Percentiles rank a stretch among this genome's conserved stretches.
phyloP scores from a whole-genome alignment of 345 rosid species.

The Eucalyptus tenuipes region DNA sequence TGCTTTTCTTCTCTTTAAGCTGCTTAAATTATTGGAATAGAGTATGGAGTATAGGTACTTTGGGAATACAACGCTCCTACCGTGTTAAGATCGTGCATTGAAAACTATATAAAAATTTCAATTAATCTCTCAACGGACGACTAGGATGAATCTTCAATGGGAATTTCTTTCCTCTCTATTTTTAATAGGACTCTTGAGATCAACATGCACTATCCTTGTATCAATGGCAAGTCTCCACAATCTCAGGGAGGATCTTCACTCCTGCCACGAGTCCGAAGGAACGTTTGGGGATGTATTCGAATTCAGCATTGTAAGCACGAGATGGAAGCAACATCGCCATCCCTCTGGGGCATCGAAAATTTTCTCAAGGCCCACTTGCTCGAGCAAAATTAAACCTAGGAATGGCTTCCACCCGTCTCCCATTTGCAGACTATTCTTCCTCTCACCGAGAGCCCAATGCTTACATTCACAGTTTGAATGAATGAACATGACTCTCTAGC shows the following conservation, averaged over 20 bases:
- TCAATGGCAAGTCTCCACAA: neutral
- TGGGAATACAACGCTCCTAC: neutral
- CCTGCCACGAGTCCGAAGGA: neutral
- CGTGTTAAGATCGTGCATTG: neutral
- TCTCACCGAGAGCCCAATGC: neutral
- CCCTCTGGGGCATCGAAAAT: neutral
- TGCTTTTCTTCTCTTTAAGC: neutral
- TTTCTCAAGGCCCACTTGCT: neutral
- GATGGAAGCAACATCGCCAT: neutral
- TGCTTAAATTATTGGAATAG: neutral
- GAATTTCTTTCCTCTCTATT: neutral
- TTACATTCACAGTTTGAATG: neutral
- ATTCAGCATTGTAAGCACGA: neutral
- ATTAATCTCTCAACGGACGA: neutral
- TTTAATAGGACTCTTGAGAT: neutral
- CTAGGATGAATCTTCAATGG: neutral
- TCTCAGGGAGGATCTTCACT: neutral
- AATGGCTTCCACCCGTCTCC: neutral
- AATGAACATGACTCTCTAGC: neutral
- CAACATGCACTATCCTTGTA: neutral
- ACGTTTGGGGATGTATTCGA: neutral
- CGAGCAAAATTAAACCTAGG: neutral
- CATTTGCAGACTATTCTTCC: neutral
- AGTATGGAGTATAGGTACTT: neutral
- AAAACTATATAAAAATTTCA: neutral